Evolutionary conservation across 768 basidiomycete genomes (phyloP).

Genomic region (Mycena galopus): DNA sequence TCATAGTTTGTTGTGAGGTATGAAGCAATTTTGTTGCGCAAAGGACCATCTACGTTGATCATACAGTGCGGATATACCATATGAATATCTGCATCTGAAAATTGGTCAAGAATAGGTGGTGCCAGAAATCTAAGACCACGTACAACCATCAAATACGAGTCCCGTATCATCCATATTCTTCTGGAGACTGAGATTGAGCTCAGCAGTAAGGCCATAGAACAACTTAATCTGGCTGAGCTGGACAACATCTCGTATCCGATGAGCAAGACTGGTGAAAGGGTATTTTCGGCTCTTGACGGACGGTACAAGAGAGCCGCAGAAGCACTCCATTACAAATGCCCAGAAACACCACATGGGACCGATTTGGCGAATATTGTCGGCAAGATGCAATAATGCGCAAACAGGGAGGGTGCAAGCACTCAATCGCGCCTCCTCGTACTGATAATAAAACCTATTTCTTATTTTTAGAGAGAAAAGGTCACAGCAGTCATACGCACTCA

Average conservation of each 20-base stretch:
- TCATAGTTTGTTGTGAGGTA: slow-evolving; percentile 12
- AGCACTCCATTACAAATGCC: slow-evolving; percentile 29
- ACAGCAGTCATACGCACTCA: background rate
- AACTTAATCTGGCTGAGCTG: slow-evolving; percentile 17
- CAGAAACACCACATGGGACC: slow-evolving; percentile 25
- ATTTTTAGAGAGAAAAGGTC: background rate
- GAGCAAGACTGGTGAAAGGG: slow-evolving; percentile 16
- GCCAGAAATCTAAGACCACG: background rate
- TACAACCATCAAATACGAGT: background rate
- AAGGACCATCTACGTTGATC: background rate
- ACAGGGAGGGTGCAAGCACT: slow-evolving; percentile 18
- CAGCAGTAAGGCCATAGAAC: background rate
- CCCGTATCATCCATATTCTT: slow-evolving; percentile 9
- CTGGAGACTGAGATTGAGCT: slow-evolving; percentile 12
- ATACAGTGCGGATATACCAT: slow-evolving; percentile 17
- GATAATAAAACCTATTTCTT: slow-evolving; percentile 25
- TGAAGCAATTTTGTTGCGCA: background rate
- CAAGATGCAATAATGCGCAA: slow-evolving; percentile 17
- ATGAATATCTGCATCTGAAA: slow-evolving; percentile 2
- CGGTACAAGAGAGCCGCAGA: slow-evolving; percentile 14
- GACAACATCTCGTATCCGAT: slow-evolving; percentile 11
- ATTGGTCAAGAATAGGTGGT: background rate
- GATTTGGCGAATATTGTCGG: background rate
- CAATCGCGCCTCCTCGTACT: slow-evolving; percentile 12
- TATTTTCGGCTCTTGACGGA: slow-evolving; percentile 11